Percentiles rank a stretch among this genome's conserved stretches.
Evolutionary conservation across 106 monocot genomes (phyloP).

Genomic region (Dendrobium officinale): DNA sequence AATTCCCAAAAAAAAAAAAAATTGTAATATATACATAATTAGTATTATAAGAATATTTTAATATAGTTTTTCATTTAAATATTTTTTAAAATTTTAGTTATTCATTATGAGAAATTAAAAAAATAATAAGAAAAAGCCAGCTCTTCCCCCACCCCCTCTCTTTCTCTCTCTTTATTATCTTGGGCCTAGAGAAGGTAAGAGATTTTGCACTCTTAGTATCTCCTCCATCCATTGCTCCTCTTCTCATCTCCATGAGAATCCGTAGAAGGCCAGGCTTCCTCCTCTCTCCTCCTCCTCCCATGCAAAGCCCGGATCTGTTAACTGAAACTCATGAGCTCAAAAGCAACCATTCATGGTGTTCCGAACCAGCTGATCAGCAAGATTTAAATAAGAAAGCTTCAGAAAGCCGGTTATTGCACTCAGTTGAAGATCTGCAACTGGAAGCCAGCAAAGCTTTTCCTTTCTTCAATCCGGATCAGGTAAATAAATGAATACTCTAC

Average conservation of each 20-base stretch:
- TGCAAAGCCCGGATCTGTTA: constrained; percentile 20
- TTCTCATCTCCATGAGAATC: constrained; percentile 45
- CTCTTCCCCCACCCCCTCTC: not conserved
- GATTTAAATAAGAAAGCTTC: not conserved
- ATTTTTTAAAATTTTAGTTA: no score
- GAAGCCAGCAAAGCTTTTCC: not conserved
- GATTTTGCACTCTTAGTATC: constrained; percentile 16
- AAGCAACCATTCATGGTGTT: not conserved
- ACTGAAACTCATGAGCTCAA: not conserved
- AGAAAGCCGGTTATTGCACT: constrained; percentile 27
- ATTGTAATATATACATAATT: no score
- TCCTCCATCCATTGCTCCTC: constrained; percentile 7
- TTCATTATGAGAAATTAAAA: no score
- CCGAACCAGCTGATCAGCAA: constrained; percentile 3
- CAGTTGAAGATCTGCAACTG: constrained; percentile 21
- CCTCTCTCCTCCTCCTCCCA: not conserved
- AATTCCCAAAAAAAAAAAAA: no score
- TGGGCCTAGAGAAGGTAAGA: not conserved
- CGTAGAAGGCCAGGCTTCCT: constrained; percentile 23
- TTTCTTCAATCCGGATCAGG: constrained; percentile 1
- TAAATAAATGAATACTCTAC: not conserved
- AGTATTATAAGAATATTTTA: no score
- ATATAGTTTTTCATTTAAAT: no score
- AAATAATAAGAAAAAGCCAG: no score
- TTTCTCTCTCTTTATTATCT: constrained; percentile 1